A percentile compares a stretch with the other conserved stretches of the same genome.
phyloP scores from a whole-genome alignment of 345 rosid species.

The Lepidium sativum region DNA sequence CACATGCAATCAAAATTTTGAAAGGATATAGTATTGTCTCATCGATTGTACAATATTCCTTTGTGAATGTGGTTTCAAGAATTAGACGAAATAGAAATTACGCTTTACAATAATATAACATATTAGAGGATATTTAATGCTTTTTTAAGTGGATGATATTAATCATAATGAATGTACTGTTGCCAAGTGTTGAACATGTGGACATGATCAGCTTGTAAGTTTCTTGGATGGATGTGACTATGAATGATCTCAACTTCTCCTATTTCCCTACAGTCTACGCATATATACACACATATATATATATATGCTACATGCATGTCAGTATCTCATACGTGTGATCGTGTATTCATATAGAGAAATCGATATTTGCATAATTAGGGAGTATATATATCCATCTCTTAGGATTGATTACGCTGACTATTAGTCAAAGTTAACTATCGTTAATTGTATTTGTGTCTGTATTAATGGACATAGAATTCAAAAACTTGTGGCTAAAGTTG shows the following conservation, averaged over 20 bases:
- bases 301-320: background rate
- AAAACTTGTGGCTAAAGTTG: too few species aligned
- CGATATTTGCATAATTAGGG: background rate
- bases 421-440: too few species aligned
- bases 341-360: background rate
- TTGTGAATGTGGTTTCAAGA: background rate
- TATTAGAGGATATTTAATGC: background rate
- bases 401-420: too few species aligned
- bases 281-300: background rate
- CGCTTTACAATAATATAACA: background rate
- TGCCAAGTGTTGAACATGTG: slow-evolving; percentile 19
- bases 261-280: background rate
- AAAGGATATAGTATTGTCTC: background rate
- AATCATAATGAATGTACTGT: background rate
- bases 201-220: slow-evolving; percentile 13
- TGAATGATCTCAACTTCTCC: slow-evolving; percentile 6
- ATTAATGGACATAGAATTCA: too few species aligned
- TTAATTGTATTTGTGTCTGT: too few species aligned
- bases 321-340: background rate
- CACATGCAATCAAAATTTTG: background rate
- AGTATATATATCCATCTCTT: background rate
- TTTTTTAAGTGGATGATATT: slow-evolving; percentile 11
- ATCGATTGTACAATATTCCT: background rate
- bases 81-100: background rate
- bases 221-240: slow-evolving; percentile 11